Evolutionary conservation across 352 stramenopile species (phyloP).

Genomic region (Pythium rhizo-oryzae): DNA sequence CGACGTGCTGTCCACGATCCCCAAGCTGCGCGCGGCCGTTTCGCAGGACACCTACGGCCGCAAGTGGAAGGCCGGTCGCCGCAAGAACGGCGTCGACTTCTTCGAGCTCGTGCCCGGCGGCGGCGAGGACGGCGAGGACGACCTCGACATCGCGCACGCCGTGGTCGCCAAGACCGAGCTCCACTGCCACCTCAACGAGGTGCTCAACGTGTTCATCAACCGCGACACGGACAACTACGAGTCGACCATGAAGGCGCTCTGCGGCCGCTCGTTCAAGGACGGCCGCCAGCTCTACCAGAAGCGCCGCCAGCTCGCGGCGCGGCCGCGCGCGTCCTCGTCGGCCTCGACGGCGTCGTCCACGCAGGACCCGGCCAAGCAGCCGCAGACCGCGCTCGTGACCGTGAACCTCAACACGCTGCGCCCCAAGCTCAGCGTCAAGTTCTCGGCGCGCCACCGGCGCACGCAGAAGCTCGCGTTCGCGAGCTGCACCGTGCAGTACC

Average conservation of each 20-base stretch:
- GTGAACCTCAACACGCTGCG: conserved; percentile 27
- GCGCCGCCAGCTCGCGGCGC: conserved; percentile 9
- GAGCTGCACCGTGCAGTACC: conserved; percentile 52
- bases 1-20: conserved; percentile 61
- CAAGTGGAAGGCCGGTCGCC: conserved; percentile 36
- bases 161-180: conserved; percentile 56
- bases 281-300: conserved; percentile 23
- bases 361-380: conserved; percentile 21
- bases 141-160: conserved; percentile 57
- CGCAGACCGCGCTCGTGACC: conserved; percentile 49
- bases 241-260: conserved; percentile 51
- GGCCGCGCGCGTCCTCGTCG: background rate
- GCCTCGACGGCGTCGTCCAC: too few relatives aligned
- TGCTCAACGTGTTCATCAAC: conserved; percentile 57
- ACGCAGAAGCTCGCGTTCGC: conserved; percentile 59
- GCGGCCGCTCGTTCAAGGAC: conserved; percentile 52
- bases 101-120: conserved; percentile 45
- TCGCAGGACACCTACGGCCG: conserved; percentile 33
- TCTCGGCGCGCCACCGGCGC: conserved; percentile 35
- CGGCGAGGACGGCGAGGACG: conserved; percentile 23
- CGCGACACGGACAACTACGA: conserved; percentile 39
- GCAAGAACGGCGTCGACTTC: conserved; percentile 43
- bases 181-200: conserved; percentile 63
- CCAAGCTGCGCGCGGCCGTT: conserved; percentile 48
- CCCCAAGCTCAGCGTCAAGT: conserved; percentile 27